Evolutionary conservation across 1,139 yeast species (phyloP).

Genomic region (Tardiomyces digboiensis): DNA sequence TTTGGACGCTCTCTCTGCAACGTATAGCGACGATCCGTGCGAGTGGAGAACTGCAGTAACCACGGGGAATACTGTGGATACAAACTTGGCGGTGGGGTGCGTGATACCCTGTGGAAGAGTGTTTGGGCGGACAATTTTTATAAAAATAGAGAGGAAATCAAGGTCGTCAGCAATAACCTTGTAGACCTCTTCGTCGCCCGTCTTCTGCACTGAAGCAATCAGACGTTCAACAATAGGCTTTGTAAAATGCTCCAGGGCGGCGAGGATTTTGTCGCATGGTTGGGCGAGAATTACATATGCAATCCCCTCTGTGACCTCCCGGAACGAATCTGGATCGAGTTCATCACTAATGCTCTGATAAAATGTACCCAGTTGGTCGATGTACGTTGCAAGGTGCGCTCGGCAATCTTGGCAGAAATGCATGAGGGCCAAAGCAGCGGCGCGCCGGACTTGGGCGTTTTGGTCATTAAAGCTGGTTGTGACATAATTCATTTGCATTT

Average conservation of each 20-base stretch:
- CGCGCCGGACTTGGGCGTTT: slow-evolving; percentile 24
- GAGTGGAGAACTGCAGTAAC: slow-evolving; percentile 38
- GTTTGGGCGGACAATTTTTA: slow-evolving; percentile 38
- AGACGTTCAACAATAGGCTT: slow-evolving; percentile 48
- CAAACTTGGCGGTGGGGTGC: slow-evolving; percentile 50
- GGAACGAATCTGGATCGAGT: slow-evolving; percentile 60
- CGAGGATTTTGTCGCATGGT: slow-evolving; percentile 33
- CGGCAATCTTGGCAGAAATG: slow-evolving; percentile 93
- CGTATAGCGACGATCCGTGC: slow-evolving; percentile 43
- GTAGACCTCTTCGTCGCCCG: slow-evolving; percentile 31
- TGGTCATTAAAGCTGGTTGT: slow-evolving; percentile 57
- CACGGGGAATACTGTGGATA: slow-evolving; percentile 54
- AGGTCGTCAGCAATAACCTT: slow-evolving; percentile 60
- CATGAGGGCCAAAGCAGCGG: slow-evolving; percentile 92
- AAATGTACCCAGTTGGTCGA: slow-evolving; percentile 70
- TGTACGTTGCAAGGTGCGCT: slow-evolving; percentile 47
- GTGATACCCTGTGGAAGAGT: slow-evolving; percentile 19
- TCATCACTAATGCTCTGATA: slow-evolving; percentile 50
- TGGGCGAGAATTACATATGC: slow-evolving; percentile 71
- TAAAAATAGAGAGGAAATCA: slow-evolving; percentile 65
- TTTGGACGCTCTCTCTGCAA: slow-evolving; percentile 71
- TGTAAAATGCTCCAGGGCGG: slow-evolving; percentile 49
- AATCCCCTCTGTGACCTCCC: slow-evolving; percentile 83
- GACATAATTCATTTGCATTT: slow-evolving; percentile 77
- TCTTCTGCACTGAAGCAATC: slow-evolving; percentile 9